Conservation (phyloP, 2,329 filamentous ascomycete genomes). For the Fusarium liriodendri region DNA sequence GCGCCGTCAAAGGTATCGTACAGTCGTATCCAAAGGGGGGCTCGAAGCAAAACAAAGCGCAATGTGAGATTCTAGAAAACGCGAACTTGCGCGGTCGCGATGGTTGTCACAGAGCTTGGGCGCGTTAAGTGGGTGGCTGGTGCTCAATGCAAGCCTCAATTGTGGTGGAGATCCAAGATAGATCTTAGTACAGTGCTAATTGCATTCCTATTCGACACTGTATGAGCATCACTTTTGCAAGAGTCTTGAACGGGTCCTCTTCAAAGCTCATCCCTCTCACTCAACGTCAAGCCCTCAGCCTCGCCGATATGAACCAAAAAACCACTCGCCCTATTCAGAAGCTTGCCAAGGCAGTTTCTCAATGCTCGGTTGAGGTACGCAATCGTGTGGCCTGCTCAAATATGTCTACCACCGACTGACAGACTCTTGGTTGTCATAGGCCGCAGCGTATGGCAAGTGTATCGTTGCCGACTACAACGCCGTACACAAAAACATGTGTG, state of each 20-base stretch:
- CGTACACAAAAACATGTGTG: conserved; percentile 90
- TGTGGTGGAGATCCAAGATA: conserved; percentile 6
- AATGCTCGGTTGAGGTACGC: conserved; percentile 66
- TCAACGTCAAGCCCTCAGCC: background rate
- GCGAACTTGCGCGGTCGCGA: conserved; percentile 40
- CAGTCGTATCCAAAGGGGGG: conserved; percentile 18
- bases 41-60: conserved; percentile 32
- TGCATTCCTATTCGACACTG: background rate
- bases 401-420: conserved; percentile 4
- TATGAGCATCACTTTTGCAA: conserved; percentile 16
- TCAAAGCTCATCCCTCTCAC: background rate
- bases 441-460: conserved; percentile 89
- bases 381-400: background rate
- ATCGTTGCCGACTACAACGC: conserved; percentile 91
- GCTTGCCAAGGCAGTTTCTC: conserved; percentile 64
- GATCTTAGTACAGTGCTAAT: conserved; percentile 7
- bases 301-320: conserved; percentile 39
- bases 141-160: conserved; percentile 1
- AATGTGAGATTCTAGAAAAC: conserved; percentile 30
- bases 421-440: conserved; percentile 62
- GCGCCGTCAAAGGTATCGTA: conserved; percentile 1
- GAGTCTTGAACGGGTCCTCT: background rate
- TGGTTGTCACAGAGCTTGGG: conserved; percentile 19
- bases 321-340: conserved; percentile 63
- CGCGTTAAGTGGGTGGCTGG: conserved; percentile 47